Base-by-base conservation (phyloP, 2,329 filamentous ascomycete genomes). In the Colletotrichum noveboracense region DNA sequence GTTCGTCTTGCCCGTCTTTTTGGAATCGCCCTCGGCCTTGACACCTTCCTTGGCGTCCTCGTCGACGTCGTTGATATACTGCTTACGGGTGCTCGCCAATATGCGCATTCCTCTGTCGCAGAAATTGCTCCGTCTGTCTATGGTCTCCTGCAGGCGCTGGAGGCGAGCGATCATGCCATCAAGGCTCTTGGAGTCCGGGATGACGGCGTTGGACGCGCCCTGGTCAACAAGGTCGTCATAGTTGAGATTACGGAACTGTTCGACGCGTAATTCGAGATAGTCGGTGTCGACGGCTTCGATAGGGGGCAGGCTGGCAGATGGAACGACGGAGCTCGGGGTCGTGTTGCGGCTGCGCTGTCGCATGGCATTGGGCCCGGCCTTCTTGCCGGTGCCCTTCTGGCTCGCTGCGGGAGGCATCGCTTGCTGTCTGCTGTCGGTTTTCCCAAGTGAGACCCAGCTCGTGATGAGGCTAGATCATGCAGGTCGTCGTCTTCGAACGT, bases 261-360 rank as follows among this genome's bases (percentile, higher is more conserved):
- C 90, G 79, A 90, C 90, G 79, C 86, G 88, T 26, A 94, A 90
- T 74, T 93, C 91, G 68, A 96, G 90, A 81, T 93, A 94, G 71
- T 94, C 90, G 26, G 93, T 91, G 75, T 91, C 89, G 80, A 90
- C 87, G 70, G 86, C 85, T 71, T 91, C 87, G 79, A 90, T 87
- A 7, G 89, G 87, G 3, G 90, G 90, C 52, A 92, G 88, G 83
- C 79, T 89, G 80, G 86, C 89, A 81, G 83, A 88, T 79, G 83
- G 86, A 80, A 84, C 84, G 77, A 82, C 85, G 38, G 91, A 89
- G 80, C 91, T 90, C 43, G 94, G 95, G 18, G 94, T 96, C 43
- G 94, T 95, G 84, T 96, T 96, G 81, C 94, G 93, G 82, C 94
- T 96, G 77, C 91, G 89, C 79, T 93, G 94, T 79, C 92, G 92